A percentile compares a stretch with the other conserved stretches of the same genome.
Conservation (phyloP, 345 rosid species). For the Litchi chinensis region DNA sequence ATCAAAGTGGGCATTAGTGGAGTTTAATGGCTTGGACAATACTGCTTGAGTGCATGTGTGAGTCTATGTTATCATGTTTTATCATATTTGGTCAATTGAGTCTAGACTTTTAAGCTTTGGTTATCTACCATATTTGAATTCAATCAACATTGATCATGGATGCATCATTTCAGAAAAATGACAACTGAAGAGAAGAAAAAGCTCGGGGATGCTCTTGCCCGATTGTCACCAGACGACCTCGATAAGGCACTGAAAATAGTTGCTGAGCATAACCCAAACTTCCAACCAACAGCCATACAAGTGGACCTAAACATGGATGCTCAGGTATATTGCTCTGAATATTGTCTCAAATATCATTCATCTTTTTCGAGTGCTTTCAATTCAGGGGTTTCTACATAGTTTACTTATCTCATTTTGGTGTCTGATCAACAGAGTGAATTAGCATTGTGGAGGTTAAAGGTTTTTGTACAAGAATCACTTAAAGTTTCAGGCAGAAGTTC, state of each 20-base stretch:
- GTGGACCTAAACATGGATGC: conserved; percentile 79
- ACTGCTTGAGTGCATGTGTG: background rate
- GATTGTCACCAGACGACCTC: conserved; percentile 62
- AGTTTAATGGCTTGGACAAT: background rate
- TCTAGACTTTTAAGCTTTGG: background rate
- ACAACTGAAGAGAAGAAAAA: conserved; percentile 71
- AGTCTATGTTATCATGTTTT: background rate
- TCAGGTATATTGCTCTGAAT: conserved; percentile 42
- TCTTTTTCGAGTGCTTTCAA: background rate
- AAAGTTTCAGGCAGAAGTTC: conserved; percentile 46
- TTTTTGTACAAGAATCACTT: conserved; percentile 66
- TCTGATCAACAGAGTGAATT: conserved; percentile 48
- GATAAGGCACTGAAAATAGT: conserved; percentile 71
- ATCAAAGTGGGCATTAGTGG: background rate
- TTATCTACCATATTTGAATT: background rate
- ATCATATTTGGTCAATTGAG: background rate
- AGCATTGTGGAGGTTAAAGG: conserved; percentile 74
- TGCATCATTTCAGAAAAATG: conserved; percentile 46
- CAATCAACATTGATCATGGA: background rate
- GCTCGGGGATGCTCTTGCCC: conserved; percentile 56
- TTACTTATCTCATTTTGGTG: background rate
- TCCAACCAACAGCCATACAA: conserved; percentile 61
- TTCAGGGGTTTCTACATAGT: background rate
- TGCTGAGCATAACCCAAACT: conserved; percentile 65
- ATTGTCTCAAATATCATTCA: background rate